Evolutionary conservation across 768 basidiomycete species (phyloP).

Genomic region (Pholiota molesta): DNA sequence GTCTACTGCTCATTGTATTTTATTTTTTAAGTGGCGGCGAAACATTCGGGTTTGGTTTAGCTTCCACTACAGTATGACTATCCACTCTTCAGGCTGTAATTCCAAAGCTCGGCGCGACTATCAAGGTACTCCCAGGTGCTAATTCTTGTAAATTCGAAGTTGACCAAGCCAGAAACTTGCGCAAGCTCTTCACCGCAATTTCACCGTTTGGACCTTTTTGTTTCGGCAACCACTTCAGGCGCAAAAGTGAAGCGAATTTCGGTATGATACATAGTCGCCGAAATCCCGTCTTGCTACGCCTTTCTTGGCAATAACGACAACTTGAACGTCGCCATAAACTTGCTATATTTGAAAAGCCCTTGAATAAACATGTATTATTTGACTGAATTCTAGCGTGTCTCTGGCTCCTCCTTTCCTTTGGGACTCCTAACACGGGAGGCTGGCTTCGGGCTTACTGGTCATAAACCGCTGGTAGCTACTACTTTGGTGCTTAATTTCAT

Average conservation of each 20-base stretch:
- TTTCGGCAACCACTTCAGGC: constrained; percentile 21
- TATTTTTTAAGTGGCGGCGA: constrained; percentile 35
- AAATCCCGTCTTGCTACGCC: constrained; percentile 43
- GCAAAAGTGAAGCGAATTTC: constrained; percentile 29
- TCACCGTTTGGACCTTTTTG: constrained; percentile 36
- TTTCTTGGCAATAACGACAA: constrained; percentile 38
- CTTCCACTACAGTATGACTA: too few species aligned
- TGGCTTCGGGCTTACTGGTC: constrained; percentile 37
- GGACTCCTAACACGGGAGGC: constrained; percentile 18
- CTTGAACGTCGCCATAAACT: constrained; percentile 43
- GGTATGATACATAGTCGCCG: constrained; percentile 33
- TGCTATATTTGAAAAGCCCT: not conserved
- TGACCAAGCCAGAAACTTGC: constrained; percentile 37
- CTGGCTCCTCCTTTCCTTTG: constrained; percentile 42
- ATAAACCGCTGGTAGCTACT: constrained; percentile 33
- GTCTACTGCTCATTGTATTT: not conserved
- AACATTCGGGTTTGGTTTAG: constrained; percentile 46
- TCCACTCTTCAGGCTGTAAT: constrained; percentile 4
- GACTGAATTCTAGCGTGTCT: constrained; percentile 35
- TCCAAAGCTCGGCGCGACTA: not conserved
- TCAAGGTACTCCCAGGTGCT: constrained; percentile 34
- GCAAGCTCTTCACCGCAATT: constrained; percentile 31
- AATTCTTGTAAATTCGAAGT: constrained; percentile 46
- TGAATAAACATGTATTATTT: constrained; percentile 15
- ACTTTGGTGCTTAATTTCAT: constrained; percentile 43